Evolutionary conservation across 2,329 filamentous ascomycete genomes (phyloP).

Genomic region (Neurospora crassa): DNA sequence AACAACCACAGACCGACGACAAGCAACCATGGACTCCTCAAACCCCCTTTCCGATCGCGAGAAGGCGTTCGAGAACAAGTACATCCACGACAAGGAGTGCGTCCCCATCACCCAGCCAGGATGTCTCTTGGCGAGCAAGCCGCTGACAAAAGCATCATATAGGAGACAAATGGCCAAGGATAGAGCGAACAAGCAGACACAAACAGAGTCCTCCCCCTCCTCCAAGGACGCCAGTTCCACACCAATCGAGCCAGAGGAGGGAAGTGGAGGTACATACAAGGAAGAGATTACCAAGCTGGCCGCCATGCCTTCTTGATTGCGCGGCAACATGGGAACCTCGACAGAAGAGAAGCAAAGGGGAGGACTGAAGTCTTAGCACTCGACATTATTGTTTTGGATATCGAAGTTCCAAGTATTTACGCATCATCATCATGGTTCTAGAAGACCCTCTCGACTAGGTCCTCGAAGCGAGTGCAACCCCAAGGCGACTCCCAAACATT

Average conservation of each 20-base stretch:
- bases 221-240: constrained; percentile 3
- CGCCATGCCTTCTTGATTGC: neutral
- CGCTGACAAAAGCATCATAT: neutral
- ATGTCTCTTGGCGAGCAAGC: neutral
- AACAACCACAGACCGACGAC: neutral
- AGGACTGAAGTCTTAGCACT: neutral
- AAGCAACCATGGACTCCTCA: constrained; percentile 19
- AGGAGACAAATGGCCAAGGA: constrained; percentile 21
- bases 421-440: neutral
- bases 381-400: neutral
- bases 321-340: neutral
- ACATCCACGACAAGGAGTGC: constrained; percentile 21
- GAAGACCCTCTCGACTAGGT: neutral
- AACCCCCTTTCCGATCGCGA: constrained; percentile 20
- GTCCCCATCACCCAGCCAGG: neutral
- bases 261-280: neutral
- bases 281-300: neutral
- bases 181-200: constrained; percentile 11
- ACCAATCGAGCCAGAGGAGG: neutral
- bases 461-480: neutral
- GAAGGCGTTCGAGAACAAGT: constrained; percentile 21
- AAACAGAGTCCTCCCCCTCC: neutral
- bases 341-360: too few species aligned
- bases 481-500: neutral
- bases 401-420: neutral